Base-by-base conservation (phyloP, 805 yeast species). In the Candida orba region DNA sequence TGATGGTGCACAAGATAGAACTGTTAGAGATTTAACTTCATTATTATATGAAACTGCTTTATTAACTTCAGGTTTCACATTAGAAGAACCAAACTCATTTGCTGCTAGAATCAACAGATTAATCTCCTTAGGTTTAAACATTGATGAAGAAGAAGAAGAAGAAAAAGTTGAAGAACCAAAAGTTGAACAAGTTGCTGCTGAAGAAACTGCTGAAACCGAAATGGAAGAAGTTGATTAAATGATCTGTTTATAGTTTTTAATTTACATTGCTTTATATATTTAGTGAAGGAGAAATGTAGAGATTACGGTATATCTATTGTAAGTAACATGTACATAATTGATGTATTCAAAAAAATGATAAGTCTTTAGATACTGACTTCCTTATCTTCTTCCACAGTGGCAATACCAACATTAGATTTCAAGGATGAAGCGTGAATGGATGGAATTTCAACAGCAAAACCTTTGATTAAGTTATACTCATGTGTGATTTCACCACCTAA, bases 181-280 rank as follows among this genome's bases (percentile, higher is more conserved):
- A 59, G 88, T 79, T 64, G 95, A 75, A 52, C 90, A 78, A 60
- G 45, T 50, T 24, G 78, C 82, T 59, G 87, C 79, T 62, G 96
- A 88, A 73, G 81, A 79, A 49, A 79, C 81, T 61, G 89, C 81
- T 64, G 96, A 88, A 75, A 82, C 95, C 52, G 95, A 89, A 64
- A 93, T 91, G 99, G 99, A 91, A 79, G 99, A 91, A 76, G 97
- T 91, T 69, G 99, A 91, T 73, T 91, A 85, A 68, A 23, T 20
- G 13, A 20, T 9, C 41, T 39, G 18, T 20, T 20, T 20, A 20
- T 20, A 20, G 22, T 20, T 20, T 20, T 20, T 20, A 20, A 20
- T 20, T 20, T 20, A 20, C 22, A 20, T 20, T 20, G 22, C 22
- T 20, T 20, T 20, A 20, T 20, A 20, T 20, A 5, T 20, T 20